Percentiles rank a stretch among this genome's conserved stretches.
phyloP scores from a whole-genome alignment of 257 asterid genomes.

The Eustoma russellianum region DNA sequence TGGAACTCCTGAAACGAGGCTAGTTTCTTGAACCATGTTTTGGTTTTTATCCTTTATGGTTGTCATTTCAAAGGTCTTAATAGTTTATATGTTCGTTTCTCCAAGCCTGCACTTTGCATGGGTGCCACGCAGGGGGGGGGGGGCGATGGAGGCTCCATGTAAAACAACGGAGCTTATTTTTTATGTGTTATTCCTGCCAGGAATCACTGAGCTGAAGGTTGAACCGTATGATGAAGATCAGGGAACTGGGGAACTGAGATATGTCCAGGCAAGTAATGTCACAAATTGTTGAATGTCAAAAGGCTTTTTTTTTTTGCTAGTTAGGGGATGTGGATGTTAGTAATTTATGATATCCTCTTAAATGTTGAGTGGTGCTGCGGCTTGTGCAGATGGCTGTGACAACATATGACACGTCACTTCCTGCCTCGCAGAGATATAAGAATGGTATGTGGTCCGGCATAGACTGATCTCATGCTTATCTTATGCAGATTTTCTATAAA shows the following conservation, averaged over 20 bases:
- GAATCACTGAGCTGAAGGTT: slow-evolving; percentile 50
- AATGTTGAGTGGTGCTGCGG: neutral
- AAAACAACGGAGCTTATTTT: neutral
- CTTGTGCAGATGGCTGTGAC: slow-evolving; percentile 80
- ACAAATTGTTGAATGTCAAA: neutral
- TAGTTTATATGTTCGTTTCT: neutral
- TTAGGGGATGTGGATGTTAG: no score
- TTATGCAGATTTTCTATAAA: neutral
- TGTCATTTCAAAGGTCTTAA: neutral
- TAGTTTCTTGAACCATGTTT: slow-evolving; percentile 7
- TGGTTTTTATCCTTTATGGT: neutral
- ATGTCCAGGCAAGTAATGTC: slow-evolving; percentile 58
- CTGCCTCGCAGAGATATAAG: slow-evolving; percentile 67
- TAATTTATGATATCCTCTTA: neutral
- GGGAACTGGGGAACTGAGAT: slow-evolving; percentile 87
- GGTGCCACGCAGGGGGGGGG: no score
- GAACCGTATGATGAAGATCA: slow-evolving; percentile 81
- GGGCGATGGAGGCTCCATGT: neutral
- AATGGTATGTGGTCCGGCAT: slow-evolving; percentile 43
- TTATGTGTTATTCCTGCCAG: slow-evolving; percentile 18
- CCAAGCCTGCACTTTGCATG: neutral
- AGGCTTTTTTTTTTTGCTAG: no score
- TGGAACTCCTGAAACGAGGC: slow-evolving; percentile 65
- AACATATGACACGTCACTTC: slow-evolving; percentile 78
- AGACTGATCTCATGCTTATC: slow-evolving; percentile 1